A percentile compares a stretch with the other conserved stretches of the same genome.
phyloP scores from a whole-genome alignment of 768 basidiomycete genomes.

The Leccinum obscurum region DNA sequence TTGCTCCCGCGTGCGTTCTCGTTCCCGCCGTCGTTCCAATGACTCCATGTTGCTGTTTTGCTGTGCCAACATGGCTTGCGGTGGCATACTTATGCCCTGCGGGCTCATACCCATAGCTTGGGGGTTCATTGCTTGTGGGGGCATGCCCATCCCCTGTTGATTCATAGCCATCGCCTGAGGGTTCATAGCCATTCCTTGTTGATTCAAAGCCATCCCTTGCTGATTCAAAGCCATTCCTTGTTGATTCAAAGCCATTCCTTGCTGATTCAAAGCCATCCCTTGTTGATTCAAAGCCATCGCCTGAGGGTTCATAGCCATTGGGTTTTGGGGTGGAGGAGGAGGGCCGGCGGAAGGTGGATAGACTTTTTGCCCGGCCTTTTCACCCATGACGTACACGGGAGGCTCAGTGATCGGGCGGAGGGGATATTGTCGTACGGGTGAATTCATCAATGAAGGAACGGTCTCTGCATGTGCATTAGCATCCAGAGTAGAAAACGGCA shows the following conservation, averaged over 20 bases:
- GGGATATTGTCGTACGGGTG: constrained; percentile 71
- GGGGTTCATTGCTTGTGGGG: constrained; percentile 28
- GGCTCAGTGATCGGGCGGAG: constrained; percentile 67
- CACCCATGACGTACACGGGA: constrained; percentile 67
- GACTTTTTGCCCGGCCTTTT: constrained; percentile 71
- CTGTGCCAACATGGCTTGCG: constrained; percentile 68
- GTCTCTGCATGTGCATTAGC: constrained; percentile 47
- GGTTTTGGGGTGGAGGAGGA: constrained; percentile 33
- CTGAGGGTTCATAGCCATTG: constrained; percentile 28
- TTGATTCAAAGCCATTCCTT: constrained; percentile 21
- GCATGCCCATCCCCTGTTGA: constrained; percentile 25
- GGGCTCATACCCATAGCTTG: constrained; percentile 25
- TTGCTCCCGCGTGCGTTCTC: constrained; percentile 54
- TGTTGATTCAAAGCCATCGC: constrained; percentile 26
- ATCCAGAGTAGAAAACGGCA: constrained; percentile 13
- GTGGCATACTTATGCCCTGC: constrained; percentile 31
- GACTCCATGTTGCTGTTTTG: constrained; percentile 74
- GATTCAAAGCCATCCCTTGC: constrained; percentile 25
- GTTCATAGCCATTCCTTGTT: constrained; percentile 26
- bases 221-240: constrained; percentile 26
- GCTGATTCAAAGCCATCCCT: constrained; percentile 21
- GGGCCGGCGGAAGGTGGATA: constrained; percentile 35
- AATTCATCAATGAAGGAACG: constrained; percentile 53
- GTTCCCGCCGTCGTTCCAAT: constrained; percentile 61
- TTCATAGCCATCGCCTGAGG: constrained; percentile 27